Base-by-base conservation (phyloP, 2,329 filamentous ascomycete species). In the Cercospora citrullina region DNA sequence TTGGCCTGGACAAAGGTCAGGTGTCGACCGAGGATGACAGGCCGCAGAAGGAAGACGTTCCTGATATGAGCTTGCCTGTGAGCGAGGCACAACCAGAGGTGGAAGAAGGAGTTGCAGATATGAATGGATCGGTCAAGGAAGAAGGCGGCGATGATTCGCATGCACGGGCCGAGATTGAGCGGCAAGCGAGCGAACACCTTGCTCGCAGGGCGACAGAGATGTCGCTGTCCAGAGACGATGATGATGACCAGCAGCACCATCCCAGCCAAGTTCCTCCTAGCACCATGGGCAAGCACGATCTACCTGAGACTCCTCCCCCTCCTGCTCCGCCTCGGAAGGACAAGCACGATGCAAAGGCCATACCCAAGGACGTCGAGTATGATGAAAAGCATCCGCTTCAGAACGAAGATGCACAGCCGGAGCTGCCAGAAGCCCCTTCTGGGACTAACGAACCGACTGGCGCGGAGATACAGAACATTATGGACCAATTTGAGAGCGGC, bases 401-500 rank as follows among this genome's bases (percentile, higher is more conserved):
- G 31, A 68, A 68, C 31, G 77, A 76, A 31, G 74, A 75, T 18
- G 57, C 69, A 5, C 53, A 63, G 18, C 64, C 66, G 36, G 76
- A 77, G 33, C 36, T 76, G 26, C 86, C 87, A 23, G 89, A 93
- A 61, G 79, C 77, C 21, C 75, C 79, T 12, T 74, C 79, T 51
- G 78, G 76, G 5, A 70, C 69, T 1, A 75, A 76, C 1, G 80
- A 81, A 53, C 71, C 72, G 4, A 77, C 76, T 59, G 87, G 87
- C 61, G 88, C 88, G 62, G 95, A 99, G 81, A 97, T 99, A 68
- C 92, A 97, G 80, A 96, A 87, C 77, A 98, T 99, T 78, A 98
- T 99, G 92, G 92, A 93, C 70, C 95, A 98, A 80, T 98, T 98
- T 74, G 90, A 91, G 73, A 89, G 92, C 76, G 88, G 88, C 61